phyloP scores from a whole-genome alignment of 257 asterid genomes.

The Paraleonurus japonicus region DNA sequence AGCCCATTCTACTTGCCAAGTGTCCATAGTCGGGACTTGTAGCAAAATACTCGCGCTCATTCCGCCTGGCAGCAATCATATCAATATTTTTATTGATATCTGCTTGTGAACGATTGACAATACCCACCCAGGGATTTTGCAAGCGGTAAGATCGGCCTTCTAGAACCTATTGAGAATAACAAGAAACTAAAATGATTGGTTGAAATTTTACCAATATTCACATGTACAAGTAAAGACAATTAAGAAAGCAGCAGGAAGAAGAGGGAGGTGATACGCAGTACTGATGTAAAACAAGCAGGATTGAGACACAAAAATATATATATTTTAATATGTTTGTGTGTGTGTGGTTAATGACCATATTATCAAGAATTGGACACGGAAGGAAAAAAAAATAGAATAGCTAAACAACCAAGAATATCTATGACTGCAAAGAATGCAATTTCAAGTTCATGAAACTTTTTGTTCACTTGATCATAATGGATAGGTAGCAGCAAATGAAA shows the following conservation, averaged over 20 bases:
- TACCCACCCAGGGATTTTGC: slow-evolving; percentile 93
- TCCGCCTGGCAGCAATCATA: slow-evolving; percentile 68
- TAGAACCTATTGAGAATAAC: slow-evolving; percentile 55
- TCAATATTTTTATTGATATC: slow-evolving; percentile 80
- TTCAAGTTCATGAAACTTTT: slow-evolving; percentile 3
- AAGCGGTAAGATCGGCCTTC: slow-evolving; percentile 90
- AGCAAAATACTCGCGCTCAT: slow-evolving; percentile 82
- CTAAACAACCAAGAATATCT: not conserved
- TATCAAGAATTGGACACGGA: not conserved
- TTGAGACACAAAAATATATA: not conserved
- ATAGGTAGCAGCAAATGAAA: not conserved
- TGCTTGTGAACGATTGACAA: slow-evolving; percentile 91
- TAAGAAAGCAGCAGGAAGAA: not conserved
- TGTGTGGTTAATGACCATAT: slow-evolving; percentile 3
- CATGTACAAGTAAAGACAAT: not conserved
- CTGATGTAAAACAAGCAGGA: not conserved
- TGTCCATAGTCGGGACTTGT: slow-evolving; percentile 87
- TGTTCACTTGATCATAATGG: not conserved
- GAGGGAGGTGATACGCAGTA: not conserved
- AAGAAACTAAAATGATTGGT: not conserved
- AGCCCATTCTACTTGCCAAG: slow-evolving; percentile 84
- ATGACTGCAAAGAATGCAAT: not conserved
- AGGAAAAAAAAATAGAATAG: not conserved
- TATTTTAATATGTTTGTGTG: not conserved
- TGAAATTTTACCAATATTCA: not conserved